Evolutionary conservation across 2,329 filamentous ascomycete species (phyloP).

Genomic region (Cryphonectria naterciae): DNA sequence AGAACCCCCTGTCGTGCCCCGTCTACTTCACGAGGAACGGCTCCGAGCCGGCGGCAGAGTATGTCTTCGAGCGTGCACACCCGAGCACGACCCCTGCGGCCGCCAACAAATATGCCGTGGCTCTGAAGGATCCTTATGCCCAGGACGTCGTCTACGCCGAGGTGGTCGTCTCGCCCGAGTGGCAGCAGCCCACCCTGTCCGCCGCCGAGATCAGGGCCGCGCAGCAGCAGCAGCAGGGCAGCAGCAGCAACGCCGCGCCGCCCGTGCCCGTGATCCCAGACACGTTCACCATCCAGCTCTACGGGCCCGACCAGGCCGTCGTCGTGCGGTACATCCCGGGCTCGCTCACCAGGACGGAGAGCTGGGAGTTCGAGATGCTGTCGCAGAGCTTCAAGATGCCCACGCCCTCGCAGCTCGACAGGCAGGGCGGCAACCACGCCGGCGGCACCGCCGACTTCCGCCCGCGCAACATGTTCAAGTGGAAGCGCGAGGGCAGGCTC

Average conservation of each 20-base stretch:
- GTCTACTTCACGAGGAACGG: slow-evolving; percentile 72
- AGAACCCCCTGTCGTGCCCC: slow-evolving; percentile 59
- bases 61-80: slow-evolving; percentile 77
- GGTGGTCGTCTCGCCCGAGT: slow-evolving; percentile 81
- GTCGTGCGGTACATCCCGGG: slow-evolving; percentile 71
- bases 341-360: slow-evolving; percentile 77
- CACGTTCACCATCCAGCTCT: slow-evolving; percentile 83
- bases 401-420: slow-evolving; percentile 77
- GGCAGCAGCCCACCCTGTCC: slow-evolving; percentile 81
- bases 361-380: slow-evolving; percentile 93
- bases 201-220: slow-evolving; percentile 76
- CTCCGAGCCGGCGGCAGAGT: slow-evolving; percentile 77
- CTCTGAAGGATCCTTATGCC: slow-evolving; percentile 80
- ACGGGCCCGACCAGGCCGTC: slow-evolving; percentile 89
- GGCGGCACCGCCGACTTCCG: slow-evolving; percentile 48
- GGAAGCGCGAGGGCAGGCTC: slow-evolving; percentile 85
- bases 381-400: slow-evolving; percentile 82
- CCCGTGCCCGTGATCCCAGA: slow-evolving; percentile 75
- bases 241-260: slow-evolving; percentile 46
- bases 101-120: slow-evolving; percentile 84
- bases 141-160: slow-evolving; percentile 85
- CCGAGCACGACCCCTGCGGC: slow-evolving; percentile 66
- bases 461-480: slow-evolving; percentile 82
- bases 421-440: slow-evolving; percentile 52
- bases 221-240: slow-evolving; percentile 37